Evolutionary conservation across 139 green algal genomes (phyloP), one percentile per base, ranked within the genome.

Genomic region (Zygnema cylindricum): DNA sequence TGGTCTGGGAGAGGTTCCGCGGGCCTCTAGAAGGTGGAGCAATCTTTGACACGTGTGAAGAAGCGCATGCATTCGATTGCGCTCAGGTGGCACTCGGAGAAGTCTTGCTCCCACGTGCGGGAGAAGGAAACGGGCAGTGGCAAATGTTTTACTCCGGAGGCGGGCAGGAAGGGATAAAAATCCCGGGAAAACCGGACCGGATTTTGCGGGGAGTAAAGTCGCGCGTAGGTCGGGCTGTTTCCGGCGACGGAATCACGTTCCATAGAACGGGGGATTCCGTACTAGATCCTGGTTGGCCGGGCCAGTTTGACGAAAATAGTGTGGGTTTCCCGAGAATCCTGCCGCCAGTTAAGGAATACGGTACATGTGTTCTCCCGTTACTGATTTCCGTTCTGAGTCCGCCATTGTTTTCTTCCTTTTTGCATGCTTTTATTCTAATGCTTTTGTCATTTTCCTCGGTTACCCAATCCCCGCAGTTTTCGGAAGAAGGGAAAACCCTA

Each of bases 31-130:
- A 39, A 33, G 79, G 35, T 22, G 79, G 79, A 3, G 79, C 79
- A n/a, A 55, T 86, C 39, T 30, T 86, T 33, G 79, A 86, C 42
- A 39, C 79, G 7, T 38, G 54, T 57, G 21, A 86, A 69, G 41
- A 43, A 41, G 25, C 41, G 39, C 54, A 36, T 39, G 79, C 79
- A 1, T 86, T 86, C 35, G 79, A 86, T 69, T 81, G 79, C 42
- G 79, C 73, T 32, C 79, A 86, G 54, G 43, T 86, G 23, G 79
- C 35, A 21, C 33, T 86, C n/a, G 41, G 41, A 16, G 79, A 86
- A 41, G 79, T 86, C 21, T 32, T 86, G 0, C 22, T 22, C 21
- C 33, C 16, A 0, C 35, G 35, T 42, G 7, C 49, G 49, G 49
- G 49, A 63, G 16, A 63, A 16, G 49, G 16, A 16, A 16, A 63